Evolutionary conservation across 1,284 basidiomycete species (phyloP), one percentile per base, ranked within the genome.

Genomic region (Ustilago cynodontis): DNA sequence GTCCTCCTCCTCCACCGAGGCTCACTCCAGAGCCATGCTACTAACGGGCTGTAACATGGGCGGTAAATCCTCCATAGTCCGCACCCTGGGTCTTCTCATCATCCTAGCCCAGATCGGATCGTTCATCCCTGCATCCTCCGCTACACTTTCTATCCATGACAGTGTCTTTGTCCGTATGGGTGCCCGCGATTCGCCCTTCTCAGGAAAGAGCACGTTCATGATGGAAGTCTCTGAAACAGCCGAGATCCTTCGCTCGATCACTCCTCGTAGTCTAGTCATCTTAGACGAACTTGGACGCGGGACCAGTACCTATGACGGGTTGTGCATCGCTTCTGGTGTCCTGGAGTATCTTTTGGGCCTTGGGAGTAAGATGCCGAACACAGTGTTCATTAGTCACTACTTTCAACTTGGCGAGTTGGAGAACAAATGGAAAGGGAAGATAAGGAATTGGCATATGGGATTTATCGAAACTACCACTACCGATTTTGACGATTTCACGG

Each of bases 151-250:
- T 7, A 87, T 95, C 52, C 89, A 94, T 61, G 95, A 98, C 83
- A 91, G 91, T 0, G 91, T 98, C 14, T 89, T 93, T 22, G 95
- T 94, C 1, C 88, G 94, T 56, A 94, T 94, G 94, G 87, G 87
- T 4, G 95, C 95, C 0, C 92, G 91, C 6, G 95, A 98, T 83
- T 93, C 95, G 73, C 87, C 98, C 35, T 90, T 91, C 1, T 88
- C 92, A 37, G 94, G 94, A 0, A 91, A 93, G 24, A 94, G 93
- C 1, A 98, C 95, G 13, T 96, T 95, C 82, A 95, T 97, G 94
- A 93, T 97, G 0, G 96, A 99, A 87, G 92, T 98, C 88, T 89
- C 91, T 9, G 95, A 98, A 86, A 98, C 95, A 0, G 93, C 92
- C 79, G 93, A 97, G 75, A 95, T 98, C 64, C 87, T 98, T 18